Base-by-base conservation (phyloP, 441 rosid genomes). In the Croton laevigatus region DNA sequence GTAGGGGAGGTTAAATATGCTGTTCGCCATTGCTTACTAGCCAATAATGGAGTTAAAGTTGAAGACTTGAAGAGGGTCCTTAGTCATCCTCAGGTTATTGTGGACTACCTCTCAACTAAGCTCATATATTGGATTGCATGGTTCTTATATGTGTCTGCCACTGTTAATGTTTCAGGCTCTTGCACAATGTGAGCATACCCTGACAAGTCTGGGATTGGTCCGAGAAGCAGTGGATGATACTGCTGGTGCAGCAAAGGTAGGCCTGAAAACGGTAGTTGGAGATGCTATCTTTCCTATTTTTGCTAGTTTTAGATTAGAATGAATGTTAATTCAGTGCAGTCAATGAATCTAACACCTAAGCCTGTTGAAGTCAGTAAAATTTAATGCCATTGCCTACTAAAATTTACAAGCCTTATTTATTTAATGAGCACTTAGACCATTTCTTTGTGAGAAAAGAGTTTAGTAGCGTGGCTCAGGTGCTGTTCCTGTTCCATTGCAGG, bases 211-310 rank as follows among this genome's bases (percentile, higher is more conserved):
- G 82, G 94, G 93, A 49, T 84, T 95, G 83, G 88, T 90, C 59
- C 87, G 94, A 81, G 98, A 91, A 89, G 95, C 98, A 34, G 85
- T 88, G 44, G 97, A 91, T 71, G 99, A 95, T 77, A 95, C 99
- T 54, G 99, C 99, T 62, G 97, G 98, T 81, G 97, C 99, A 59
- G 99, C 99, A 27, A 86, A 91, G 97, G 99, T 93, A 69, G 66
- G 74, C 12, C 67, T 58, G 37, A 16, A 27, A 52, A 72, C 27
- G 10, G 36, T 44, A 34, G 45, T 53, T 80, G 59, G 62, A 37
- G 20, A 45, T 19, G 52, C 14, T 22, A 19, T 8, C 42, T 32
- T 75, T 51, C 76, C 59, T 16, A 57, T 37, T 51, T 37, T 51
- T 45, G 17, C 16, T 17, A 45, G 10, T 67, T 36, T 64, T n/a